Evolutionary conservation across 208 protist species (phyloP), one percentile per base, ranked within the genome.

Genomic region (Trypanosomatidae sp.): DNA sequence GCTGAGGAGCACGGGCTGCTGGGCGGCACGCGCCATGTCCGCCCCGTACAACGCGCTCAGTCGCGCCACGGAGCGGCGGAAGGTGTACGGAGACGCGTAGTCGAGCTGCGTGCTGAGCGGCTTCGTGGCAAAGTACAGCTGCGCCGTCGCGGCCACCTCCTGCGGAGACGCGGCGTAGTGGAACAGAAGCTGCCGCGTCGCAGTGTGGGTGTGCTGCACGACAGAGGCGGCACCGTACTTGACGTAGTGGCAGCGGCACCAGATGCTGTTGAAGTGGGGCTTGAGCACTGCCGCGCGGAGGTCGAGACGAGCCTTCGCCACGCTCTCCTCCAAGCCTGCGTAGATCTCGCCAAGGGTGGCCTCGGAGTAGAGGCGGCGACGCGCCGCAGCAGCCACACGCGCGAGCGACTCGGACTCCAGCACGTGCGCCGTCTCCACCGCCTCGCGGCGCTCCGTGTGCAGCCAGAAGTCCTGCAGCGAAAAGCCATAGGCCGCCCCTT

Each of bases 121-220:
- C 81, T 94, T 94, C 22, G 88, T 92, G 46, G 81, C 77, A 77
- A 88, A 95, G 78, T 97, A 95, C n/a, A 97, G 74, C 52, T 77
- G 74, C 17, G 90, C 90, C 3, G 87, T 84, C 33, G 92, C 92
- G 0, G 86, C 88, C 60, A 95, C 82, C 75, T 94, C 89, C 41
- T 87, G 82, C 43, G 80, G 56, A 0, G 82, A 85, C 22, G 80
- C 69, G n/a, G 89, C 84, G 73, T 95, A 86, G 72, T 90, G 84
- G 62, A 90, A 95, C 39, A 90, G 82, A 6, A 97, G 79, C 79
- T 92, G 87, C 3, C 90, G 87, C 25, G 76, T 71, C 33, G 87
- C 84, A 7, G 88, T 92, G 66, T 84, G 80, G 22, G 87, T 95
- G 84, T 93, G 92, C 66, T 95, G 90, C 44, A 91, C 88, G 3